These are phyloP conservation scores for Didymella lethalis DNA, from an alignment of 2,329 filamentous ascomycete species.

Conservation along the genomic window DNA sequence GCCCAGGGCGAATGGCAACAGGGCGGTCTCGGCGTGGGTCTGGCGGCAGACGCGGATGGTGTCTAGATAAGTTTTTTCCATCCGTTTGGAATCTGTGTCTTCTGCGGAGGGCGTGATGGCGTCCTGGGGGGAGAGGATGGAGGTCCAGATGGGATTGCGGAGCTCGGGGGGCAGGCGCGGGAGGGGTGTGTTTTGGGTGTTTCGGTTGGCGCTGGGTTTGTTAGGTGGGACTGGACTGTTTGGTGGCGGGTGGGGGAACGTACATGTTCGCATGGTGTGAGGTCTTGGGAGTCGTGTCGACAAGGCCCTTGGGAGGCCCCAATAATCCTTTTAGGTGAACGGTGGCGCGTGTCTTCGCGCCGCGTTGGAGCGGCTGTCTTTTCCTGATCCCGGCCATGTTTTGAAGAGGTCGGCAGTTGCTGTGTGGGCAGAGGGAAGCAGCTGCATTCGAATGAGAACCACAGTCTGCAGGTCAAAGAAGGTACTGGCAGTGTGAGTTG, in stretches of 20 bases:
- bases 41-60: neutral
- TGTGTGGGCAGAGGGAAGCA: neutral
- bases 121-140: constrained; percentile 6
- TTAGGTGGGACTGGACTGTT: neutral
- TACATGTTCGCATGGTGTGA: neutral
- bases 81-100: neutral
- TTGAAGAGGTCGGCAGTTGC: neutral
- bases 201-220: neutral
- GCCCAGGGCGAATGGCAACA: neutral
- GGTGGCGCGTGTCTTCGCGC: neutral
- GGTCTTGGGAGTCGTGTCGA: neutral
- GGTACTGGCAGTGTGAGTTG: neutral
- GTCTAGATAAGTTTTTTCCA: neutral
- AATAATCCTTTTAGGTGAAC: neutral
- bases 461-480: too few species aligned
- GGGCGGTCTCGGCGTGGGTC: neutral
- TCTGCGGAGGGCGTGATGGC: neutral
- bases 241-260: neutral
- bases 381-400: neutral
- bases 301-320: neutral
- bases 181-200: constrained; percentile 13
- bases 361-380: neutral
- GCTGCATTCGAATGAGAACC: too few species aligned
- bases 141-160: constrained; percentile 24
- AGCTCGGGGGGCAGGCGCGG: constrained; percentile 28